Conservation (phyloP, 768 basidiomycete species). For the Rhizopogon vesiculosus region DNA sequence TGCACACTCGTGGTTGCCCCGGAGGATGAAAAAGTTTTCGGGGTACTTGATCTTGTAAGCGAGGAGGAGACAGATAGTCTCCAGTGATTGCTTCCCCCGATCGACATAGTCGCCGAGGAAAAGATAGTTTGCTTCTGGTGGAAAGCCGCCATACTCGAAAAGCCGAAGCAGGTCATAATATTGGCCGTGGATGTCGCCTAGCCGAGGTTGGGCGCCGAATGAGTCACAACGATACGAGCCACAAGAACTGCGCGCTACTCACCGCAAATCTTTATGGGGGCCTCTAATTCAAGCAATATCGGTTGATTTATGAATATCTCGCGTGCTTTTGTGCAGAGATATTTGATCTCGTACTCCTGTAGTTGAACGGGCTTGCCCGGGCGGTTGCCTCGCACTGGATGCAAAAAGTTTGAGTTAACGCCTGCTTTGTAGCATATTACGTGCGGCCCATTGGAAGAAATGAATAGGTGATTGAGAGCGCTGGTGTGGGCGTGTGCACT, state of each 20-base stretch:
- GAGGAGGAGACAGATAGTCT: conserved; percentile 98
- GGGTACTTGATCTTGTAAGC: conserved; percentile 99
- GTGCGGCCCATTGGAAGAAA: neutral
- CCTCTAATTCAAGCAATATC: conserved; percentile 95
- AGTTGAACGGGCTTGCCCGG: conserved; percentile 98
- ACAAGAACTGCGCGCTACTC: conserved; percentile 27
- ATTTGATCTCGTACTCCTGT: conserved; percentile 99
- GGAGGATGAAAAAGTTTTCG: conserved; percentile 99
- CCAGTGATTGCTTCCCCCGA: conserved; percentile 96
- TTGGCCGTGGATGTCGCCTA: conserved; percentile 99
- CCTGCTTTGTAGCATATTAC: neutral
- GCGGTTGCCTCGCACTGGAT: conserved; percentile 91
- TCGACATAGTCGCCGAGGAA: conserved; percentile 99
- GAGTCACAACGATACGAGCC: conserved; percentile 17
- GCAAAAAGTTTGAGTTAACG: conserved; percentile 10
- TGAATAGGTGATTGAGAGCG: neutral
- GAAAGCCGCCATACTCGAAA: conserved; percentile 99
- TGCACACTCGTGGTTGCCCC: conserved; percentile 99
- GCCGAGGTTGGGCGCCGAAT: conserved; percentile 11
- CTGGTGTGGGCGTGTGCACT: neutral
- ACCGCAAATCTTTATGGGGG: conserved; percentile 99
- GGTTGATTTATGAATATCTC: conserved; percentile 99
- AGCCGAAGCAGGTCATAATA: conserved; percentile 98
- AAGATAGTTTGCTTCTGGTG: conserved; percentile 99
- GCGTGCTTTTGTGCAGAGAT: conserved; percentile 95